A percentile compares a stretch with the other conserved stretches of the same genome.
Conservation (phyloP, 2,329 filamentous ascomycete species). For the Fusarium napiforme region DNA sequence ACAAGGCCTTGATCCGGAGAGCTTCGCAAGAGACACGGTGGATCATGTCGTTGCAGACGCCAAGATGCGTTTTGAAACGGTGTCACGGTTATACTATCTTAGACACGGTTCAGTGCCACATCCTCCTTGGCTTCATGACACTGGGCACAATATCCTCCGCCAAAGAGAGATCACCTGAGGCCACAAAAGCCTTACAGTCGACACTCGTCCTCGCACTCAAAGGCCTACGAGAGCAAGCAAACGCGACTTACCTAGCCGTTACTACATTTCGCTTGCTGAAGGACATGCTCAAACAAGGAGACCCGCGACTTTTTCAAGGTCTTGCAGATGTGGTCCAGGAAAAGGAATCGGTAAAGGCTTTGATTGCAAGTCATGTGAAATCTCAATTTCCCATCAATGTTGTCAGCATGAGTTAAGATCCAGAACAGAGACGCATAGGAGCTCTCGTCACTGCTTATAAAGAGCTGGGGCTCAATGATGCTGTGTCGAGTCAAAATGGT, state of each 20-base stretch:
- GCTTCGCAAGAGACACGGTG: no score
- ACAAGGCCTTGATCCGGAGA: no score
- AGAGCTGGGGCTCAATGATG: neutral
- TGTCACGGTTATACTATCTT: no score
- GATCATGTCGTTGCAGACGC: no score
- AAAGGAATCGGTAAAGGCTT: neutral
- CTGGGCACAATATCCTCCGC: no score
- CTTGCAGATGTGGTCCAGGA: neutral
- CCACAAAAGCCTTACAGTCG: no score
- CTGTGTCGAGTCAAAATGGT: no score
- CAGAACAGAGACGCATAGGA: neutral
- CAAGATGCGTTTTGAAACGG: no score
- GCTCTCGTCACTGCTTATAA: neutral
- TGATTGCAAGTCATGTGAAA: neutral
- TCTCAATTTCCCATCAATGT: neutral
- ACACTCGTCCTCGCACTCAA: neutral
- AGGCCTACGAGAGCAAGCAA: neutral
- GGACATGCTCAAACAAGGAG: neutral
- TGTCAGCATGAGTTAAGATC: neutral
- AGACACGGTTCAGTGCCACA: no score
- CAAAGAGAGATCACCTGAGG: no score
- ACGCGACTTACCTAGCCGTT: neutral
- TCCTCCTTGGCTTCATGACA: no score
- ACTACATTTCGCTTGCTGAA: neutral
- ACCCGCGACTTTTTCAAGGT: neutral